phyloP scores from a whole-genome alignment of 2,329 filamentous ascomycete genomes.

The Lasiodiplodia citricola region DNA sequence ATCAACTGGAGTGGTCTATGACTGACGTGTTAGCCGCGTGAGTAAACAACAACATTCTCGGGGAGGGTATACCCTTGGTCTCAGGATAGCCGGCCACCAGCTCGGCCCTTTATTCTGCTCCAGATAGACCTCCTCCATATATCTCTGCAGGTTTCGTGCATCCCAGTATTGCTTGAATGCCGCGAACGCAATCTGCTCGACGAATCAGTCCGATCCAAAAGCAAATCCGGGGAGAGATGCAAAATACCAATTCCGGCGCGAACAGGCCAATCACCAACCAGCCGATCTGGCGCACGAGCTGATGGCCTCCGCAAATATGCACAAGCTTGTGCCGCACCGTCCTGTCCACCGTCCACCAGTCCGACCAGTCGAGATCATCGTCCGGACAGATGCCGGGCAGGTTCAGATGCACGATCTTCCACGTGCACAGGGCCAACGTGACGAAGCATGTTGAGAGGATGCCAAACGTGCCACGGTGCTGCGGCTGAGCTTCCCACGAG shows the following conservation, averaged over 20 bases:
- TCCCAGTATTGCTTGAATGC: slow-evolving; percentile 22
- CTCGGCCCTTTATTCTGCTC: not conserved
- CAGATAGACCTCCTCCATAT: not conserved
- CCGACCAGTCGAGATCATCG: slow-evolving; percentile 1
- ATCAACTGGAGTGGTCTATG: not conserved
- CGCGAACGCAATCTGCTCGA: slow-evolving; percentile 7
- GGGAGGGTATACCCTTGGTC: not conserved
- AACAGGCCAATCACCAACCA: slow-evolving; percentile 26
- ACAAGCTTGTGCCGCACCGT: slow-evolving; percentile 6
- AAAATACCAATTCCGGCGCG: slow-evolving; percentile 24
- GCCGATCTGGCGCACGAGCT: slow-evolving; percentile 22
- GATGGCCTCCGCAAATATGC: slow-evolving; percentile 6
- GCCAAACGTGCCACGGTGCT: slow-evolving; percentile 27
- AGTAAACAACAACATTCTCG: not conserved
- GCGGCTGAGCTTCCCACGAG: slow-evolving; percentile 28
- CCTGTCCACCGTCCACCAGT: not conserved
- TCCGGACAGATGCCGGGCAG: slow-evolving; percentile 22
- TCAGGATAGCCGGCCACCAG: slow-evolving; percentile 4
- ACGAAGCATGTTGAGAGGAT: slow-evolving; percentile 30
- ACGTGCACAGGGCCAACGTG: slow-evolving; percentile 29
- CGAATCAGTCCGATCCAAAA: not conserved
- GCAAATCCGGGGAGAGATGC: no score
- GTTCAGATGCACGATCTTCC: slow-evolving; percentile 29
- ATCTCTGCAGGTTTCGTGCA: not conserved
- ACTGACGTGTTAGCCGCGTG: not conserved